Conservation (phyloP, 257 asterid species). For the Buddleja alternifolia region DNA sequence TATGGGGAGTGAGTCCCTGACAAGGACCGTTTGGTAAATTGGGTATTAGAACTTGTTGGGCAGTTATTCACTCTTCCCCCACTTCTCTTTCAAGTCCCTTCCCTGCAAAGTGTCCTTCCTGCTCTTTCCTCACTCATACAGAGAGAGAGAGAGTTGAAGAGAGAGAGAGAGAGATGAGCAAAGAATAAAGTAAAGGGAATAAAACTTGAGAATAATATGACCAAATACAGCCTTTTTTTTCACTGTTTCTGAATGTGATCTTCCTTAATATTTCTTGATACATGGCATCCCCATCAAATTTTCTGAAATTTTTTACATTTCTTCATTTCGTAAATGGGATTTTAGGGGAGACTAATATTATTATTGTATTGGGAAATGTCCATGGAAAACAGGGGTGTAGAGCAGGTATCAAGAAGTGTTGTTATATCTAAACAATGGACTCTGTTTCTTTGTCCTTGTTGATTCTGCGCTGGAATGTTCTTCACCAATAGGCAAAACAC, state of each 20-base stretch:
- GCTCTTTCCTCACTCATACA: slow-evolving; percentile 19
- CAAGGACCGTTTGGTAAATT: slow-evolving; percentile 71
- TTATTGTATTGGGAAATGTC: slow-evolving; percentile 37
- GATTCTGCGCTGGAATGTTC: slow-evolving; percentile 79
- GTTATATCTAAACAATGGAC: slow-evolving; percentile 66
- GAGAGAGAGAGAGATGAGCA: slow-evolving; percentile 39
- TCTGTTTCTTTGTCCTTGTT: slow-evolving; percentile 70
- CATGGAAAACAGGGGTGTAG: slow-evolving; percentile 68
- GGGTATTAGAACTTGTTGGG: slow-evolving; percentile 30
- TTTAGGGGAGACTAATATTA: slow-evolving; percentile 21
- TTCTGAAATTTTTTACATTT: slow-evolving; percentile 29
- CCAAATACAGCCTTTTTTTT: slow-evolving; percentile 36
- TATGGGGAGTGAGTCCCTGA: no score
- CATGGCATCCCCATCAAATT: slow-evolving; percentile 29
- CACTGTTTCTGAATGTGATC: slow-evolving; percentile 30
- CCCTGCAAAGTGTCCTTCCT: slow-evolving; percentile 78
- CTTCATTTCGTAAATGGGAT: slow-evolving; percentile 35
- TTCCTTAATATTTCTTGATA: slow-evolving; percentile 29
- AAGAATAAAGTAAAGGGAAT: slow-evolving; percentile 51
- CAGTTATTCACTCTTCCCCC: slow-evolving; percentile 69
- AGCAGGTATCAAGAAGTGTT: slow-evolving; percentile 57
- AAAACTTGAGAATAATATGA: slow-evolving; percentile 39
- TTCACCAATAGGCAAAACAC: slow-evolving; percentile 73
- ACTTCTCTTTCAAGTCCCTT: slow-evolving; percentile 79
- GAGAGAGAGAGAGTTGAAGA: no score